Evolutionary conservation across 176 grass and related monocot genomes (phyloP).

Genomic region (Poa annua): DNA sequence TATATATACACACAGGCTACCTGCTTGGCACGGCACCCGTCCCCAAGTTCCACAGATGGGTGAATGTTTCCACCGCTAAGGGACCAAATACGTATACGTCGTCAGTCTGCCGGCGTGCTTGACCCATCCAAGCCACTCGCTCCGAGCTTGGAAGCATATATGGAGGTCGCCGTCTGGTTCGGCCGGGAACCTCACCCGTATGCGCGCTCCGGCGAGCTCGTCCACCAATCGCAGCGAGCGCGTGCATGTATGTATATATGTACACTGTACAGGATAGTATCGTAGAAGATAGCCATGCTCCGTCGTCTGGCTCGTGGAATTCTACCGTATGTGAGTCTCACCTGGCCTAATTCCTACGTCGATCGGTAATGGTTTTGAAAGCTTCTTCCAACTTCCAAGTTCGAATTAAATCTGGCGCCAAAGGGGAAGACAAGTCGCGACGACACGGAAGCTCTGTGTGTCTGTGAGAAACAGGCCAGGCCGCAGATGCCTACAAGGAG

Average conservation of each 20-base stretch:
- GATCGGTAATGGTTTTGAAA: not conserved
- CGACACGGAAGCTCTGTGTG: no score
- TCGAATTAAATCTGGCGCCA: not conserved
- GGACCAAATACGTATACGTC: not conserved
- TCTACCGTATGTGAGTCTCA: not conserved
- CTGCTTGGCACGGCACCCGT: not conserved
- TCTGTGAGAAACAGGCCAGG: no score
- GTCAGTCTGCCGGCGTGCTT: not conserved
- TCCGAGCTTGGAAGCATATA: not conserved
- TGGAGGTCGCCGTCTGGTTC: not conserved
- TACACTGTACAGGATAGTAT: not conserved
- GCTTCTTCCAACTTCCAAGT: not conserved
- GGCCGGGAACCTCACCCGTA: not conserved
- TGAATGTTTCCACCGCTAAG: not conserved
- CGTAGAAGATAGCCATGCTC: not conserved
- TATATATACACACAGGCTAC: slow-evolving; percentile 33
- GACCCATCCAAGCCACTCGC: not conserved
- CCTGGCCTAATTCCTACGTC: no score
- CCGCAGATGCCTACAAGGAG: no score
- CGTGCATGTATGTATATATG: not conserved
- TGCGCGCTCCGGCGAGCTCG: not conserved
- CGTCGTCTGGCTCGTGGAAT: not conserved
- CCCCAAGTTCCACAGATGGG: not conserved
- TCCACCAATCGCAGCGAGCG: no score
- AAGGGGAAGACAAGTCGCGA: not conserved